Percentiles rank a stretch among this genome's conserved stretches.
Conservation (phyloP, 2,329 filamentous ascomycete genomes). For the Truncatella angustata region DNA sequence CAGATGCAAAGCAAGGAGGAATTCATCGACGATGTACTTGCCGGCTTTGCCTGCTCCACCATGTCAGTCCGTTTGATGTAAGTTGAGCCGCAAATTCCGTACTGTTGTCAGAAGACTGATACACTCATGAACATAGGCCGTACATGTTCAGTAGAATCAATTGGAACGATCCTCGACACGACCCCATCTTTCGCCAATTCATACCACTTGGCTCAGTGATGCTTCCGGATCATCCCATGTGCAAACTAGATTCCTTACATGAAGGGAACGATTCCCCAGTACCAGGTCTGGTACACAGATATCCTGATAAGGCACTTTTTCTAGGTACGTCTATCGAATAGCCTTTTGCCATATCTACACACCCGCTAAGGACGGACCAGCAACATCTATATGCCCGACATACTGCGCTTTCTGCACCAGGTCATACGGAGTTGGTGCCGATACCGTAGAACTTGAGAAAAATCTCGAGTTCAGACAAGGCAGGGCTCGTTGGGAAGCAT, state of each 20-base stretch:
- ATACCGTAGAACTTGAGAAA: constrained; percentile 51
- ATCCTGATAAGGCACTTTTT: constrained; percentile 62
- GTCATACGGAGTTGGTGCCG: constrained; percentile 55
- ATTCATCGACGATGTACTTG: constrained; percentile 52
- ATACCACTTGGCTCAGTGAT: constrained; percentile 54
- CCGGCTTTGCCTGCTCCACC: constrained; percentile 50
- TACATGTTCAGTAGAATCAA: constrained; percentile 58
- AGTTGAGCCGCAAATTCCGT: constrained; percentile 19
- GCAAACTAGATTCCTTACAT: constrained; percentile 57
- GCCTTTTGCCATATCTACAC: too few relatives aligned
- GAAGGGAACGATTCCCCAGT: constrained; percentile 56
- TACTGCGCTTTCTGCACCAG: constrained; percentile 64
- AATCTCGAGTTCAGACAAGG: constrained; percentile 36
- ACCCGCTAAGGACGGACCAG: constrained; percentile 29
- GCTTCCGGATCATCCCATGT: constrained; percentile 50
- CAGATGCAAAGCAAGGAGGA: constrained; percentile 46
- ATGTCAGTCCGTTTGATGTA: constrained; percentile 60
- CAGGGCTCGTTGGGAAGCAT: constrained; percentile 48
- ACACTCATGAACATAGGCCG: too few relatives aligned
- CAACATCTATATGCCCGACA: constrained; percentile 58
- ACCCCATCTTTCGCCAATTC: constrained; percentile 61
- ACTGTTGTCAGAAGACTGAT: too few relatives aligned
- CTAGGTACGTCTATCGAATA: constrained; percentile 42
- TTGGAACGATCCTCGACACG: constrained; percentile 57
- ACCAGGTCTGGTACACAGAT: constrained; percentile 59